These are phyloP conservation scores for Salix purpurea DNA, from an alignment of 345 rosid species.

Conservation along the genomic window DNA sequence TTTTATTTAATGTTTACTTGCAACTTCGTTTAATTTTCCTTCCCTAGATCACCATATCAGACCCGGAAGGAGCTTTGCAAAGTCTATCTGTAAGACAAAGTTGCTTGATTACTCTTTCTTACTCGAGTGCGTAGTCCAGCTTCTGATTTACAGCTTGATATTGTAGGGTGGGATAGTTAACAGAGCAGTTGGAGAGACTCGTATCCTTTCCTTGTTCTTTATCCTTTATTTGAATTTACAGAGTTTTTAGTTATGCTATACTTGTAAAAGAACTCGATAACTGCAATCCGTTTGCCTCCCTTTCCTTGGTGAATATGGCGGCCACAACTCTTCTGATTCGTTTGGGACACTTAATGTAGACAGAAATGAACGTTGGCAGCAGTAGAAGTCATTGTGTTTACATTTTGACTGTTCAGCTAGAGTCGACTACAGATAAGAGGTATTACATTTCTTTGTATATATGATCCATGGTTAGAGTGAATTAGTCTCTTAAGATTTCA, in stretches of 20 bases:
- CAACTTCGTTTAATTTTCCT: slow-evolving; percentile 13
- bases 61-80: slow-evolving; percentile 59
- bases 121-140: slow-evolving; percentile 6
- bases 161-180: slow-evolving; percentile 74
- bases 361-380: slow-evolving; percentile 90
- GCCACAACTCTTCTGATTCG: slow-evolving; percentile 6
- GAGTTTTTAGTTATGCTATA: neutral
- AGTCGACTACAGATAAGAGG: slow-evolving; percentile 53
- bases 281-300: neutral
- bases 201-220: slow-evolving; percentile 47
- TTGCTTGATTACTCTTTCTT: slow-evolving; percentile 3
- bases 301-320: neutral
- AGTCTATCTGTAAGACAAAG: slow-evolving; percentile 58
- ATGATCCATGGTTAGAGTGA: neutral
- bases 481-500: neutral
- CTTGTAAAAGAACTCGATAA: neutral
- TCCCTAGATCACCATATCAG: slow-evolving; percentile 44
- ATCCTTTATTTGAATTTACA: neutral
- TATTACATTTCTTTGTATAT: slow-evolving; percentile 16
- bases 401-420: slow-evolving; percentile 56
- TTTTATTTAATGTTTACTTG: neutral
- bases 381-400: slow-evolving; percentile 85
- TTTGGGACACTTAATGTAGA: slow-evolving; percentile 26
- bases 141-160: slow-evolving; percentile 27
- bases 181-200: slow-evolving; percentile 90